Percentiles rank a stretch among this genome's conserved stretches.
phyloP scores from a whole-genome alignment of 495 filamentous ascomycete genomes.

The Aspergillus asperescens region DNA sequence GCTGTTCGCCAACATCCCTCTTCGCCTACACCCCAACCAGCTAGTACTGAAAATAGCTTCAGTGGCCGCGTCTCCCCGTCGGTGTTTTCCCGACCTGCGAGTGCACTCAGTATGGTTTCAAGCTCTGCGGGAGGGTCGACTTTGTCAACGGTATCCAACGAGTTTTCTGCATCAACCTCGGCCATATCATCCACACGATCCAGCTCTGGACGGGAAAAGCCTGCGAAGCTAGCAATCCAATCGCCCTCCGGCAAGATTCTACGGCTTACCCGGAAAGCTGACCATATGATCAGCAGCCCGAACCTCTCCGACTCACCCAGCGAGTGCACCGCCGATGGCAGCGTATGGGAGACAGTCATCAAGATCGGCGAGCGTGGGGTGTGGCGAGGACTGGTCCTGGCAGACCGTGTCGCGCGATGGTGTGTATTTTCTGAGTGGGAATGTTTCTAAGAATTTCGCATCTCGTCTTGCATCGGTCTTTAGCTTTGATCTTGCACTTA shows the following conservation, averaged over 20 bases:
- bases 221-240: constrained; percentile 93
- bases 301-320: constrained; percentile 37
- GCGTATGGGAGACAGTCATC: constrained; percentile 95
- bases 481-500: background rate
- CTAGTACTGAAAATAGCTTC: constrained; percentile 43
- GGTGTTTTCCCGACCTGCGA: constrained; percentile 66
- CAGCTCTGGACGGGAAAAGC: constrained; percentile 59
- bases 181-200: constrained; percentile 53
- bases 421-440: constrained; percentile 99
- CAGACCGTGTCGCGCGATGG: constrained; percentile 93
- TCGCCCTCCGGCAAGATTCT: constrained; percentile 94
- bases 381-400: constrained; percentile 91
- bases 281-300: constrained; percentile 52
- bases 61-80: constrained; percentile 55
- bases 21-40: constrained; percentile 44
- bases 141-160: constrained; percentile 38
- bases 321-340: constrained; percentile 64
- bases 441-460: constrained; percentile 39
- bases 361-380: constrained; percentile 88
- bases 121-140: constrained; percentile 41
- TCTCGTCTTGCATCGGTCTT: background rate
- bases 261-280: constrained; percentile 81
- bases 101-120: constrained; percentile 73
- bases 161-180: constrained; percentile 44
- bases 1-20: constrained; percentile 88